Percentiles rank a stretch among this genome's conserved stretches.
phyloP scores from a whole-genome alignment of 2,329 filamentous ascomycete species.

The Metarhizium robertsii region DNA sequence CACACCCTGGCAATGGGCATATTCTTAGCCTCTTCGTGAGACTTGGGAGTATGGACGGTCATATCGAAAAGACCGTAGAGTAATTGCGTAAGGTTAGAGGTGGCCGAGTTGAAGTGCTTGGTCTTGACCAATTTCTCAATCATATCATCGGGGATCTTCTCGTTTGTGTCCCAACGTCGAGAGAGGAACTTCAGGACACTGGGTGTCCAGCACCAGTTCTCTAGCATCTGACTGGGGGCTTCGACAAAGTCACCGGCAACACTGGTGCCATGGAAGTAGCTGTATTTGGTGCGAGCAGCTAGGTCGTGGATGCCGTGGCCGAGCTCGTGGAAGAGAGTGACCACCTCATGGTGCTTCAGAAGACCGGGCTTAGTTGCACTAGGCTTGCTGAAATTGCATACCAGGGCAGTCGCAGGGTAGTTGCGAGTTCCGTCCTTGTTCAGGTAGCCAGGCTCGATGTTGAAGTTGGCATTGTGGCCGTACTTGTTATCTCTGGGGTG shows the following conservation, averaged over 20 bases:
- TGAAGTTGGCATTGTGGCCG: conserved; percentile 79
- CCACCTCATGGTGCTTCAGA: conserved; percentile 74
- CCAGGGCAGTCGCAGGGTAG: conserved; percentile 70
- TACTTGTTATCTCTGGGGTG: conserved; percentile 77
- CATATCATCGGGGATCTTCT: conserved; percentile 65
- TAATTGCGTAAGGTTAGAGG: conserved; percentile 70
- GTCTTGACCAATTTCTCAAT: conserved; percentile 66
- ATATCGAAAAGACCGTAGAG: conserved; percentile 81
- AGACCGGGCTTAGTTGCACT: conserved; percentile 67
- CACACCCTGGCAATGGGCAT: conserved; percentile 58
- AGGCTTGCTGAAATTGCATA: conserved; percentile 81
- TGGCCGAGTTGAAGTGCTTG: conserved; percentile 71
- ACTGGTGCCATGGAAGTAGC: conserved; percentile 58
- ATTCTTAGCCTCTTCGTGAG: conserved; percentile 58
- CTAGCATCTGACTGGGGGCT: conserved; percentile 63
- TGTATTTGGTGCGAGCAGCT: conserved; percentile 51
- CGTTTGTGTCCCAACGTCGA: conserved; percentile 61
- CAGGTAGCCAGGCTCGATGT: conserved; percentile 63
- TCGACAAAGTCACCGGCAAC: conserved; percentile 63
- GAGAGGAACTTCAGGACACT: conserved; percentile 57
- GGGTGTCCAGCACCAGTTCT: conserved; percentile 68
- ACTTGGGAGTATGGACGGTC: conserved; percentile 62
- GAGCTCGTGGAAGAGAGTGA: conserved; percentile 73
- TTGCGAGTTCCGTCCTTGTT: conserved; percentile 58
- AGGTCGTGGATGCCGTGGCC: conserved; percentile 65